Percentiles rank a stretch among this genome's conserved stretches.
These are phyloP conservation scores for Phytophthora syringae DNA, from an alignment of 352 stramenopile species.

Conservation along the genomic window DNA sequence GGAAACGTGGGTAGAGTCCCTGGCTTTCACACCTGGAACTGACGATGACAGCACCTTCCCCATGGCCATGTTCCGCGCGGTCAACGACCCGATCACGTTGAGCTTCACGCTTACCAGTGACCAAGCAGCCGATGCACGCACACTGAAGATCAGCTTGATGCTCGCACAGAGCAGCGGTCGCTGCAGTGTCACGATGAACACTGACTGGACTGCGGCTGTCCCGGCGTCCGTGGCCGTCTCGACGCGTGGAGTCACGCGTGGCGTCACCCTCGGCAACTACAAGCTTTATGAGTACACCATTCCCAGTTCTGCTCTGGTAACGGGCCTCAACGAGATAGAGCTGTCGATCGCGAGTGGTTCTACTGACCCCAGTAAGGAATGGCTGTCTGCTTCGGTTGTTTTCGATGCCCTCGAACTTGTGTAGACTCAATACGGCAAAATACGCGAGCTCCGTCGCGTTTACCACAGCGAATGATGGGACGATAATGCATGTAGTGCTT, in stretches of 20 bases:
- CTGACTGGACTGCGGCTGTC: slow-evolving; percentile 40
- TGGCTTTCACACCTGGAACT: slow-evolving; percentile 29
- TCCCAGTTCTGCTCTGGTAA: slow-evolving; percentile 36
- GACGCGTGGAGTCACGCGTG: slow-evolving; percentile 55
- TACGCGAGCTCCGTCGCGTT: too few species aligned
- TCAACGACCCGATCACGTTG: slow-evolving; percentile 51
- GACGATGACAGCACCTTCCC: slow-evolving; percentile 39
- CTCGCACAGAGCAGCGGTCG: slow-evolving; percentile 50
- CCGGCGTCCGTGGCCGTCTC: slow-evolving; percentile 45
- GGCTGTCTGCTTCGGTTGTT: slow-evolving; percentile 50
- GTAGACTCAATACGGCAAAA: too few species aligned
- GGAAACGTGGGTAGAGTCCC: slow-evolving; percentile 26
- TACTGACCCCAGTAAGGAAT: slow-evolving; percentile 45
- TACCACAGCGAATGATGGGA: too few species aligned
- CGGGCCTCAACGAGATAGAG: slow-evolving; percentile 41
- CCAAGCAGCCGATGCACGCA: slow-evolving; percentile 30
- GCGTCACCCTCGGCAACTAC: slow-evolving; percentile 56
- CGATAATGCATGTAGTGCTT: too few species aligned
- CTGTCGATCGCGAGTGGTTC: slow-evolving; percentile 52
- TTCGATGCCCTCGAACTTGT: slow-evolving; percentile 57
- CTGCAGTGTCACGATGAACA: slow-evolving; percentile 44
- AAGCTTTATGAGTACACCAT: slow-evolving; percentile 59
- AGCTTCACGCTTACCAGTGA: slow-evolving; percentile 43
- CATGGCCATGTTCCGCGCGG: slow-evolving; percentile 52
- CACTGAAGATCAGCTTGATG: slow-evolving; percentile 50